Evolutionary conservation across 441 rosid species (phyloP), one percentile per base, ranked within the genome.

Genomic region (Erodium moschatum): DNA sequence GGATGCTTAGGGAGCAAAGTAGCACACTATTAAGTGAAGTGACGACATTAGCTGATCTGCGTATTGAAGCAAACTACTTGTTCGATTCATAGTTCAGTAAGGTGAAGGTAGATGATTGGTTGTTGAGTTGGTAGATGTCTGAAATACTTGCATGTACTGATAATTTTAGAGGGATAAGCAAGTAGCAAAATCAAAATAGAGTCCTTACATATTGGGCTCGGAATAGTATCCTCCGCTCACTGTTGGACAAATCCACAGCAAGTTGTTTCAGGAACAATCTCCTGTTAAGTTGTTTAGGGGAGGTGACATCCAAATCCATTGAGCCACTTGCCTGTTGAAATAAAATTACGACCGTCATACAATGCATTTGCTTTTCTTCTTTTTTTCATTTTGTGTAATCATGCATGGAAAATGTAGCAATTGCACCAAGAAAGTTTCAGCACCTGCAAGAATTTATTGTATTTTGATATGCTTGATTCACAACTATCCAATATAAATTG

Each of bases 301-400:
- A 89, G 74, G 96, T 89, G 76, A 89, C 85, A 66, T 94, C 98
- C 82, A 94, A 84, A 79, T 91, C 98, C 93, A 89, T 89, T 15
- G 91, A 82, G 78, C 96, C 96, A 81, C 97, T 94, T 76, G 81
- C 96, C 98, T 89, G 75, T 4, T 3, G 62, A 54, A 18, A 64
- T 10, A 20, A 29, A 20, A 46, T 15, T 52, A 52, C 21, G 6
- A 52, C 4, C 16, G 21, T 6, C 21, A 52, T 52, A 52, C 24
- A 33, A 72, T 0, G 15, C 21, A 44, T 20, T 11, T 35, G 40
- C 46, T 3, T n/a, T 64, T 44, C 24, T 50, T 6, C n/a, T 24
- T 24, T 2, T 24, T 24, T 24, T 24, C 27, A 52, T 52, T 52
- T 52, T 52, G 20, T 52, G 6, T 7, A 52, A 15, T 6, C 60